Base-by-base conservation (phyloP, 371 early-diverging fungal species). In the Mucor saturninus region DNA sequence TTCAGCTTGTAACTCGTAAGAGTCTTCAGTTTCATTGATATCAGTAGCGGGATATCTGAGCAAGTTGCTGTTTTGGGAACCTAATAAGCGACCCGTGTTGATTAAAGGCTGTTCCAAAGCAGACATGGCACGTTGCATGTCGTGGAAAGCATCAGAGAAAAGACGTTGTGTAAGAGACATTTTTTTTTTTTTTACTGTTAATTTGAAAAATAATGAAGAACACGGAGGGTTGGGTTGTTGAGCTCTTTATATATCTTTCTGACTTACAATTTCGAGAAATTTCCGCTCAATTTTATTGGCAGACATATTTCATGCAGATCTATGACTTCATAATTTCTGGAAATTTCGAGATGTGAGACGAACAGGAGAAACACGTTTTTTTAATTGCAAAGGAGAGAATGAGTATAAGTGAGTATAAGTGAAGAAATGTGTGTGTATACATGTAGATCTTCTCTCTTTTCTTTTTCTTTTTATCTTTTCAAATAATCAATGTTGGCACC, bases 101-200 rank as follows among this genome's bases (percentile, higher is more conserved):
- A 57, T 60, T 42, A 65, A 74, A 10, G 81, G 81, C 15, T 81
- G 72, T 0, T 80, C 81, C 9, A 78, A 60, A 11, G 71, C 43
- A 26, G 74, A 38, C 48, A 79, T 69, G 0, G 75, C 75, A 28
- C 77, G 74, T 53, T 62, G 56, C 61, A 76, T 62, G 42, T 80
- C 81, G 30, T 73, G 76, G 35, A 72, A 66, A 49, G 77, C 54
- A 38, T 71, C 69, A 54, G 65, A 67, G 14, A 79, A 70, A 14
- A 81, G 21, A 31, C 72, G 72, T 37, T 65, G 62, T 40, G 62
- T 61, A 49, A 75, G 61, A 45, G 76, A 62, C 72, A 72, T 75
- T 59, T 15, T 59, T 4, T 32, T 75, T 59, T 15, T 59, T 4
- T 32, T 60, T 30, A 13, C 13, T 59, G 21, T 14, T 48, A 11